phyloP scores from a whole-genome alignment of 805 yeast species.

The Starmerella bombicola region DNA sequence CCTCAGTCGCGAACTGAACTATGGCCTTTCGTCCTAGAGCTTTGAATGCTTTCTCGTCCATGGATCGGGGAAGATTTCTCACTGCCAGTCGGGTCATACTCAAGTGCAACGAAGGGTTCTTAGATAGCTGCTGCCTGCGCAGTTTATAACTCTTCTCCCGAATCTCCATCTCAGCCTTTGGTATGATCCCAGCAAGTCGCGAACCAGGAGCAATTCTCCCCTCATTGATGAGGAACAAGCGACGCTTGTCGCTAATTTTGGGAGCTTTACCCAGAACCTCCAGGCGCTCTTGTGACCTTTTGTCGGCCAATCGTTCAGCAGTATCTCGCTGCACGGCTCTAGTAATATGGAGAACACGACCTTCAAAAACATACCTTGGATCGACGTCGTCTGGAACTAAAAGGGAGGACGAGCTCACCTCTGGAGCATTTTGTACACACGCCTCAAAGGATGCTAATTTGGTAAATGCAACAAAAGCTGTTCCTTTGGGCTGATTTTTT shows the following conservation, averaged over 20 bases:
- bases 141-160: conserved; percentile 78
- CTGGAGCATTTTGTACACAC: conserved; percentile 72
- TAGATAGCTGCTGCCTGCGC: conserved; percentile 79
- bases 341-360: conserved; percentile 72
- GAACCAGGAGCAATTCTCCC: conserved; percentile 80
- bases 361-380: conserved; percentile 76
- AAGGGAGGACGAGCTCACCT: conserved; percentile 48
- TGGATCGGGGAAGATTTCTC: conserved; percentile 83
- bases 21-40: conserved; percentile 90
- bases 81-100: conserved; percentile 92
- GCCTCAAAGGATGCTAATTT: conserved; percentile 47
- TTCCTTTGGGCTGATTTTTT: conserved; percentile 80
- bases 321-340: conserved; percentile 79
- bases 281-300: conserved; percentile 58
- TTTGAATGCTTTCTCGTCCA: conserved; percentile 78
- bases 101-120: conserved; percentile 81
- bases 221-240: conserved; percentile 76
- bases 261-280: conserved; percentile 71
- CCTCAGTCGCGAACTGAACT: conserved; percentile 87
- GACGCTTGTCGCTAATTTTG: conserved; percentile 70
- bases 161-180: conserved; percentile 65
- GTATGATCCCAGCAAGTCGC: conserved; percentile 55
- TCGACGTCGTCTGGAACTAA: conserved; percentile 87
- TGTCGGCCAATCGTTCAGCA: conserved; percentile 62
- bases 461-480: conserved; percentile 84